Base-by-base conservation (phyloP, 352 stramenopile genomes). In the Hyphochytrium catenoides region DNA sequence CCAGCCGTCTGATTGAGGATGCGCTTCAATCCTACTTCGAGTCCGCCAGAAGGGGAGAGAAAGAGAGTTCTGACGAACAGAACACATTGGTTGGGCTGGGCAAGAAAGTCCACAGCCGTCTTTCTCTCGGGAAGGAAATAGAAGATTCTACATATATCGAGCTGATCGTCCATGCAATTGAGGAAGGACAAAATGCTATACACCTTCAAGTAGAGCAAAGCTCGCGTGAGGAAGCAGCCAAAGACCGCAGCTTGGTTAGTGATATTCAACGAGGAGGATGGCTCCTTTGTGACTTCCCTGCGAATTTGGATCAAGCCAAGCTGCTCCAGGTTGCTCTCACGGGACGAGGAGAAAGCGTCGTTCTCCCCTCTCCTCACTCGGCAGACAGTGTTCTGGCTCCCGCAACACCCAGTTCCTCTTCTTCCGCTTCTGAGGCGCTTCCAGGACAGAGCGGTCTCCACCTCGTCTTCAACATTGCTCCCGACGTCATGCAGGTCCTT, bases 391-490 rank as follows among this genome's bases (percentile, higher is more conserved):
- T 39, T 2, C 44, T 82, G 18, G 65, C 59, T 4, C 57, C 52
- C 0, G 51, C 59, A 4, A 46, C 41, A 20, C 36, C 27, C 1
- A 62, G 57, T 23, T 51, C 59, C 4, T n/a, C n/a, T n/a, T n/a
- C 24, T 8, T 1, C 33, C 71, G 1, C 54, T 63, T 3, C 31
- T 46, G 20, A 56, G 35, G 5, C 70, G 66, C 44, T 44, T 76
- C 3, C 43, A 66, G 19, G 61, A 56, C 23, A 75, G 69, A 36
- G 74, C 68, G 4, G 68, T 0, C 32, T 78, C 4, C 65, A 78
- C 39, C 33, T 77, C 7, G 68, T 70, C 18, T 76, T 82, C 24
- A 55, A 68, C 33, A 48, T 78, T 11, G 39, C 61, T 12, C 62
- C 56, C 35, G 36, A 48, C 14, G 44, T 43, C 14, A 43, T 39